Conservation (phyloP, 495 filamentous ascomycete species). For the Neurospora sp. region DNA sequence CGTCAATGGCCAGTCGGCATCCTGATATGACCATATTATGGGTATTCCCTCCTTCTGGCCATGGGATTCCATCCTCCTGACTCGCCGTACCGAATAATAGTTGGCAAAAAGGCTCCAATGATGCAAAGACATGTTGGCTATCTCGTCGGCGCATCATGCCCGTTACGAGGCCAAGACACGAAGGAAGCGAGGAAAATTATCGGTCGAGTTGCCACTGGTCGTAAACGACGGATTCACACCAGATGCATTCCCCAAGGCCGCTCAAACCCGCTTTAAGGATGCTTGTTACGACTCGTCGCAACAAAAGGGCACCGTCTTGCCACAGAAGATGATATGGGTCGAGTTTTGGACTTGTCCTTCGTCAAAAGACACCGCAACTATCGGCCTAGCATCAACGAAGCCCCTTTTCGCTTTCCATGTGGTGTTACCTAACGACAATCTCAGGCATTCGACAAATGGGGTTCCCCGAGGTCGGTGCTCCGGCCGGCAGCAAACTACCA, state of each 20-base stretch:
- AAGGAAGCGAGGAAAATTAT: not conserved
- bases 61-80: not conserved
- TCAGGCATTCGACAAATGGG: not conserved
- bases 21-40: not conserved
- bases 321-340: not conserved
- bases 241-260: not conserved
- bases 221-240: not conserved
- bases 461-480: not conserved
- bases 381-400: not conserved
- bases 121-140: not conserved
- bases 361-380: not conserved
- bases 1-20: not conserved
- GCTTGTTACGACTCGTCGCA: not conserved
- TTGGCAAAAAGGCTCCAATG: not conserved
- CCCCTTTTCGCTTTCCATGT: not conserved
- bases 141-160: not conserved
- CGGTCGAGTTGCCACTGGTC: not conserved
- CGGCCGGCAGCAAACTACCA: constrained; percentile 7
- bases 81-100: not conserved
- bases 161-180: not conserved
- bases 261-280: not conserved
- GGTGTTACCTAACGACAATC: not conserved
- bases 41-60: not conserved
- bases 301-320: not conserved
- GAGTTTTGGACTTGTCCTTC: not conserved